These are phyloP conservation scores for Pelargonium myrrhifolium DNA, from an alignment of 441 rosid species.

Conservation along the genomic window DNA sequence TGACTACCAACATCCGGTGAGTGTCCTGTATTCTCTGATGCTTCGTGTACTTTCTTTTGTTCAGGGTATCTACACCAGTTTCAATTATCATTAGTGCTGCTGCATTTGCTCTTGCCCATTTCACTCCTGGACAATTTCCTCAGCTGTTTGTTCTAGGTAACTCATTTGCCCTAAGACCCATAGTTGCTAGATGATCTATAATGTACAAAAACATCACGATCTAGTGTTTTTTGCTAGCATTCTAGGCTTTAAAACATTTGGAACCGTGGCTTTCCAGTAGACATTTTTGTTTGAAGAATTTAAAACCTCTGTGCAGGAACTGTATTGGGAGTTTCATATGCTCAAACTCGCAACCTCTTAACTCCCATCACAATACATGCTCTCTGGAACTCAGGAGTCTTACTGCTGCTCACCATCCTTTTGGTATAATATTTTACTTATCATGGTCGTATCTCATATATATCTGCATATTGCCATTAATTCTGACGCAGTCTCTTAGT, in stretches of 20 bases:
- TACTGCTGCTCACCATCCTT: conserved; percentile 72
- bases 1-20: not conserved
- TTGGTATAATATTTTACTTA: conserved; percentile 39
- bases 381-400: conserved; percentile 80
- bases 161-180: not conserved
- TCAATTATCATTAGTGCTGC: conserved; percentile 72
- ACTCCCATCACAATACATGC: conserved; percentile 77
- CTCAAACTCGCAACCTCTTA: conserved; percentile 81
- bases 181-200: not conserved
- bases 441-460: not conserved
- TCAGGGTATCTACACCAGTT: conserved; percentile 83
- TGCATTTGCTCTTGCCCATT: conserved; percentile 81
- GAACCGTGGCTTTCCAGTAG: not conserved
- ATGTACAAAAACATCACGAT: not conserved
- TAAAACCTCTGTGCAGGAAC: conserved; percentile 33
- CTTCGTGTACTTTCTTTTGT: conserved; percentile 6
- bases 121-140: conserved; percentile 84
- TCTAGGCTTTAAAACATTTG: not conserved
- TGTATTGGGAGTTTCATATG: conserved; percentile 71
- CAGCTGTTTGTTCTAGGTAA: conserved; percentile 74
- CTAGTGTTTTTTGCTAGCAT: not conserved
- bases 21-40: conserved; percentile 5
- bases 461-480: not conserved
- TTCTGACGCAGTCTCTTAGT: not conserved
- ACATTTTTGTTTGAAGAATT: conserved; percentile 7